A percentile compares a stretch with the other conserved stretches of the same genome.
phyloP scores from a whole-genome alignment of 768 basidiomycete genomes.

The Suillus brevipes region DNA sequence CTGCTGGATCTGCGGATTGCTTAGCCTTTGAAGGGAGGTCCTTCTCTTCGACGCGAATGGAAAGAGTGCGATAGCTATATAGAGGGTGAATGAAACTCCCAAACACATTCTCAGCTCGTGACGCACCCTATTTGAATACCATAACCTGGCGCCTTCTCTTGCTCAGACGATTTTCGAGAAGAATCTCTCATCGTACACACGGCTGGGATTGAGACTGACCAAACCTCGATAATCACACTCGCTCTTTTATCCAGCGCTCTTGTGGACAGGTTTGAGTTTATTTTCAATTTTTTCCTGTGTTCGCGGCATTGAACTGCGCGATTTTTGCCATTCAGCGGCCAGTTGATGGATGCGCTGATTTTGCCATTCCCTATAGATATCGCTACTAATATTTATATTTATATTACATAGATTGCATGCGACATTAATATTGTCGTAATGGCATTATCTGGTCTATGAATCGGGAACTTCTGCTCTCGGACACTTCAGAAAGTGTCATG shows the following conservation, averaged over 20 bases:
- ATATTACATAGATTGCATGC: no score
- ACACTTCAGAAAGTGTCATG: neutral
- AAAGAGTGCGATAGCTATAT: slow-evolving; percentile 45
- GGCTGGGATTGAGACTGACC: neutral
- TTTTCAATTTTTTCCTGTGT: slow-evolving; percentile 8
- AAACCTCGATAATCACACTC: slow-evolving; percentile 4
- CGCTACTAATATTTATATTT: slow-evolving; percentile 5
- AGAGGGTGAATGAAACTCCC: neutral
- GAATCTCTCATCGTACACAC: neutral
- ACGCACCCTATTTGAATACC: slow-evolving; percentile 32
- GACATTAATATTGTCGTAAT: neutral
- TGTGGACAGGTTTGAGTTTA: neutral
- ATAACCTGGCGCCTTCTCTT: slow-evolving; percentile 19
- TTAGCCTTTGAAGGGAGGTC: slow-evolving; percentile 17
- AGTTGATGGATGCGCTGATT: slow-evolving; percentile 23
- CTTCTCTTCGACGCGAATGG: slow-evolving; percentile 42
- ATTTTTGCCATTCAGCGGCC: slow-evolving; percentile 28
- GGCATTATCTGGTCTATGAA: neutral
- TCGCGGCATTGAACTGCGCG: slow-evolving; percentile 15
- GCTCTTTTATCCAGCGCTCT: slow-evolving; percentile 16
- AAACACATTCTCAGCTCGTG: neutral
- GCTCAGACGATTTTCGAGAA: slow-evolving; percentile 18
- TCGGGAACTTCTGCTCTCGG: neutral
- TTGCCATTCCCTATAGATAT: slow-evolving; percentile 22
- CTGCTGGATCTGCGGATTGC: slow-evolving; percentile 33